phyloP scores from a whole-genome alignment of 139 green algal species.

The Chlorella sp. region DNA sequence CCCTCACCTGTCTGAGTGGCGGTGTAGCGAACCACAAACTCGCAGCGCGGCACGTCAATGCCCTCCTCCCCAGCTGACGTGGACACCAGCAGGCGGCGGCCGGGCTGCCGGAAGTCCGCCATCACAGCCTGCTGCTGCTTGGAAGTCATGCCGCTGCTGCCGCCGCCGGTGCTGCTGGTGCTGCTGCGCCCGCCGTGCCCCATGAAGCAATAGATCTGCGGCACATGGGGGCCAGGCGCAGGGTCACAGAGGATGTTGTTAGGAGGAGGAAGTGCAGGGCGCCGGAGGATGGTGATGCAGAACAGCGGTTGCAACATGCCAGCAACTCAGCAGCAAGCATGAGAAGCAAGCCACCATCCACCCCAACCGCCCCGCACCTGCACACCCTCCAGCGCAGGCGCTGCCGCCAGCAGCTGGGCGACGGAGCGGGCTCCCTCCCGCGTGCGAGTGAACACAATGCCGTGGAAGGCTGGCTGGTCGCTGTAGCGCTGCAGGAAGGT shows the following conservation, averaged over 20 bases:
- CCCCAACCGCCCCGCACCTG: neutral
- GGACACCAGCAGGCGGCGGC: conserved; percentile 49
- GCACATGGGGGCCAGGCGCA: no score
- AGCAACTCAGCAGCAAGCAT: no score
- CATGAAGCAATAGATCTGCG: conserved; percentile 34
- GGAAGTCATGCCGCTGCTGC: conserved; percentile 29
- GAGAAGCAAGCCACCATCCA: no score
- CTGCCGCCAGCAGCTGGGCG: conserved; percentile 9
- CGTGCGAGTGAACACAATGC: conserved; percentile 48
- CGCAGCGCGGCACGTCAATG: conserved; percentile 54
- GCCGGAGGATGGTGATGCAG: no score
- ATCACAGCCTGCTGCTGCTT: conserved; percentile 40
- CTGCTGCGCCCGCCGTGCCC: conserved; percentile 21
- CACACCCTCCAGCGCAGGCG: conserved; percentile 14
- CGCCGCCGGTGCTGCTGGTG: neutral
- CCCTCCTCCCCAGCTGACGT: conserved; percentile 51
- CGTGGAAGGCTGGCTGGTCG: conserved; percentile 20
- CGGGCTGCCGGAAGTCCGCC: conserved; percentile 1
- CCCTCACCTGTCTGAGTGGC: conserved; percentile 36
- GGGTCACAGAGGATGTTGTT: no score
- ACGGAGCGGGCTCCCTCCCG: conserved; percentile 39
- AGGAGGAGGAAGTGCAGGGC: no score
- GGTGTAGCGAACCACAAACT: conserved; percentile 46
- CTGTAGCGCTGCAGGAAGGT: neutral
- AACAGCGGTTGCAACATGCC: no score